phyloP scores from a whole-genome alignment of 1,284 basidiomycete genomes.

The Boletus sp. region DNA sequence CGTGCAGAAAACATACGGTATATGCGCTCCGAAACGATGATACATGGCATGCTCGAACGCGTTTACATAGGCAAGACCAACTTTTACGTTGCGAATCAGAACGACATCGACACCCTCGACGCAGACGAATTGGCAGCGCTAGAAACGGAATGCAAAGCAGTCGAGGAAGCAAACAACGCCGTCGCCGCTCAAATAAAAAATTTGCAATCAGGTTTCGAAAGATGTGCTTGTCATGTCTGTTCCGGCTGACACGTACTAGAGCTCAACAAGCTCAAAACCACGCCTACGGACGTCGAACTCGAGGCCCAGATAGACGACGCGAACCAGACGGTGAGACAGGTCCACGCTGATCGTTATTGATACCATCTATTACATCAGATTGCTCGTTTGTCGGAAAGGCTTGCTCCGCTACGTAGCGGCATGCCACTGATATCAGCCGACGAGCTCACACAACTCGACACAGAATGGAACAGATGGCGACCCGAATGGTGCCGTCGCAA shows the following conservation, averaged over 20 bases:
- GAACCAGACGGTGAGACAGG: constrained; percentile 39
- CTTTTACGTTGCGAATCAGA: constrained; percentile 77
- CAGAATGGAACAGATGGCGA: constrained; percentile 68
- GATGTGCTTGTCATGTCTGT: background rate
- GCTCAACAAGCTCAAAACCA: constrained; percentile 54
- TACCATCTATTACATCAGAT: constrained; percentile 39
- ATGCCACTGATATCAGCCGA: constrained; percentile 61
- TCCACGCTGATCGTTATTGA: constrained; percentile 2
- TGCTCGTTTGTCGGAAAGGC: constrained; percentile 41
- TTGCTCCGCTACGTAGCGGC: constrained; percentile 65
- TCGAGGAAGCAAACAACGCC: constrained; percentile 60
- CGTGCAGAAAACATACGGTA: constrained; percentile 76
- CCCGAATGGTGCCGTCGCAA: constrained; percentile 66
- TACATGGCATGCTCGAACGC: background rate
- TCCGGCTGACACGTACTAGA: constrained; percentile 42
- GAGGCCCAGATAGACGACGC: constrained; percentile 44
- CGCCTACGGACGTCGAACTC: constrained; percentile 69
- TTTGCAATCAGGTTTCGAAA: constrained; percentile 26
- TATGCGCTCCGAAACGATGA: constrained; percentile 10
- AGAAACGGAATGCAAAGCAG: constrained; percentile 49
- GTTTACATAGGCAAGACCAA: constrained; percentile 67
- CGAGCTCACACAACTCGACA: constrained; percentile 57
- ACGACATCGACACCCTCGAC: constrained; percentile 56
- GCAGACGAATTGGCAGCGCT: constrained; percentile 53
- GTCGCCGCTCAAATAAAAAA: constrained; percentile 43